Conservation (phyloP, 768 basidiomycete genomes). For the Artomyces pyxidatus region DNA sequence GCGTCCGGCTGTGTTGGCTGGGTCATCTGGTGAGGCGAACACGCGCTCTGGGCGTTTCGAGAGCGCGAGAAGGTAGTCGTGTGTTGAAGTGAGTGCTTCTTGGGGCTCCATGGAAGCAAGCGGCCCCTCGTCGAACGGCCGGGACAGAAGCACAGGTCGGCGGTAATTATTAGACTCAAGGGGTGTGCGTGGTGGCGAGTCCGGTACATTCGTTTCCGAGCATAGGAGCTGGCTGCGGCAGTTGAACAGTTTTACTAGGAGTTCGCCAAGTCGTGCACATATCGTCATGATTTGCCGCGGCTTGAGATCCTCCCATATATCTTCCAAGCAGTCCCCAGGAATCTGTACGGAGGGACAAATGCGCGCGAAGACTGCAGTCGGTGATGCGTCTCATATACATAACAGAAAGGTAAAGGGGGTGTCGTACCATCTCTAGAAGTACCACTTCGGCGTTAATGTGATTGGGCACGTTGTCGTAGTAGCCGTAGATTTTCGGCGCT, state of each 20-base stretch:
- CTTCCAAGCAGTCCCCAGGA: constrained; percentile 20
- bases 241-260: constrained; percentile 22
- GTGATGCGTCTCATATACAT: not conserved
- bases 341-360: constrained; percentile 15
- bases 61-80: constrained; percentile 23
- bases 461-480: constrained; percentile 21
- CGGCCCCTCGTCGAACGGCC: constrained; percentile 22
- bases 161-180: constrained; percentile 5
- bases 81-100: constrained; percentile 17
- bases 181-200: constrained; percentile 14
- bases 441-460: constrained; percentile 25
- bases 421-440: constrained; percentile 23
- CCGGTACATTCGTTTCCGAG: constrained; percentile 20
- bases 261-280: constrained; percentile 19
- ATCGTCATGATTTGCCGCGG: constrained; percentile 17
- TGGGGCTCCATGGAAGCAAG: constrained; percentile 18
- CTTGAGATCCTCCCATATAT: constrained; percentile 20
- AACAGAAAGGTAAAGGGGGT: not conserved
- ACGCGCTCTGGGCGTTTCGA: constrained; percentile 21
- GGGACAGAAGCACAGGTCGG: constrained; percentile 18
- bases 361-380: constrained; percentile 2
- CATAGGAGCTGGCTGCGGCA: constrained; percentile 19
- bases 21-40: constrained; percentile 7
- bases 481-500: constrained; percentile 25
- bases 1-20: constrained; percentile 6